These are phyloP conservation scores for Solidago caesia DNA, from an alignment of 129 eudicot genomes.

Conservation along the genomic window DNA sequence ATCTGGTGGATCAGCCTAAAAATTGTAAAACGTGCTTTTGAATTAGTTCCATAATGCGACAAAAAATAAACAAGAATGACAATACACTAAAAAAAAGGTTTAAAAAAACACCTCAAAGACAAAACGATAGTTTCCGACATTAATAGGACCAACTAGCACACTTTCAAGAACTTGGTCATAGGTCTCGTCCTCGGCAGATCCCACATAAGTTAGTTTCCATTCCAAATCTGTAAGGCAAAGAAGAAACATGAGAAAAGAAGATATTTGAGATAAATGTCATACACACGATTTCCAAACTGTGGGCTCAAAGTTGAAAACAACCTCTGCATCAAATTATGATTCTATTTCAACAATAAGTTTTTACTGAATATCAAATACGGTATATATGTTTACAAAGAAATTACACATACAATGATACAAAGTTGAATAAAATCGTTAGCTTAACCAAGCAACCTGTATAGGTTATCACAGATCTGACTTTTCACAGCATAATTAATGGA, in stretches of 20 bases:
- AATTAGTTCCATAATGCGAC: background rate
- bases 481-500: too few relatives aligned
- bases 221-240: conserved; percentile 53
- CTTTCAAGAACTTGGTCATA: conserved; percentile 81
- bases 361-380: background rate
- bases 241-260: background rate
- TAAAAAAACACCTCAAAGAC: conserved; percentile 48
- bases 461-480: too few relatives aligned
- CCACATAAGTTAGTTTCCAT: conserved; percentile 83
- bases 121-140: conserved; percentile 70
- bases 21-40: background rate
- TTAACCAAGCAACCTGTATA: background rate
- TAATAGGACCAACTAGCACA: conserved; percentile 84
- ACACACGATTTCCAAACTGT: background rate
- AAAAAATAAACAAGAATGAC: background rate
- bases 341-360: background rate
- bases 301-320: background rate
- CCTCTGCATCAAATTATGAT: background rate
- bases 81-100: too few relatives aligned
- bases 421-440: background rate
- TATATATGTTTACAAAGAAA: background rate
- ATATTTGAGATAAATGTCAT: background rate
- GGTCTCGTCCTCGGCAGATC: conserved; percentile 92
- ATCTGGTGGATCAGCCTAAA: conserved; percentile 74
- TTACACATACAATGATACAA: background rate